Evolutionary conservation across 1,284 basidiomycete species (phyloP).

Genomic region (Inonotus hispidus): DNA sequence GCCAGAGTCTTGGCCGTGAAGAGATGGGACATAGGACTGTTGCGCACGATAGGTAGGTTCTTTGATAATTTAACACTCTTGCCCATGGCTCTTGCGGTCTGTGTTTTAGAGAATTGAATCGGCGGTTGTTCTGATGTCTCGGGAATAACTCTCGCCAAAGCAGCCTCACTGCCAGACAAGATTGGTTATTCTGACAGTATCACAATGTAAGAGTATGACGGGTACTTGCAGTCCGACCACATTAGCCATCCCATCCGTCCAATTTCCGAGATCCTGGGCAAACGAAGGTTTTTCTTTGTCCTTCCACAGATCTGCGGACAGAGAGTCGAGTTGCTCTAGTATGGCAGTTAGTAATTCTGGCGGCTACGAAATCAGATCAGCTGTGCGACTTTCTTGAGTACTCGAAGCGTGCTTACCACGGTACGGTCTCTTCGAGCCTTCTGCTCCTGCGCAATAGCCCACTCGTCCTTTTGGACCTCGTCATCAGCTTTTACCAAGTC

Average conservation of each 20-base stretch:
- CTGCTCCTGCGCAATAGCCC: constrained; percentile 56
- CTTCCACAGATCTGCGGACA: constrained; percentile 48
- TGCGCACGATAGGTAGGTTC: constrained; percentile 44
- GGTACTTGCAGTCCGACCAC: constrained; percentile 53
- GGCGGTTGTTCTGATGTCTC: constrained; percentile 37
- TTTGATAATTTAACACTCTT: constrained; percentile 58
- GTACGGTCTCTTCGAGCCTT: constrained; percentile 54
- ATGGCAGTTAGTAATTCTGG: constrained; percentile 58
- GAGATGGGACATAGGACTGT: constrained; percentile 60
- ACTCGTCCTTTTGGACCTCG: constrained; percentile 44
- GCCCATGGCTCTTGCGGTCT: constrained; percentile 49
- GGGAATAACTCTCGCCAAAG: constrained; percentile 35
- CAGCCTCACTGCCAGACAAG: constrained; percentile 30
- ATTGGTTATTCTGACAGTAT: constrained; percentile 16
- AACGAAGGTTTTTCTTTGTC: constrained; percentile 20
- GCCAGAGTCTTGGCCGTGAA: constrained; percentile 61
- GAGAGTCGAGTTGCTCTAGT: constrained; percentile 44
- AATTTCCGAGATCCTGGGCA: constrained; percentile 28
- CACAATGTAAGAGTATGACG: background rate
- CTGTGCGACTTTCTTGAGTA: background rate
- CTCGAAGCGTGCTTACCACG: constrained; percentile 44
- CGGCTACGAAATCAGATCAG: constrained; percentile 39
- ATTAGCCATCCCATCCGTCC: constrained; percentile 39
- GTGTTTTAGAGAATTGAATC: constrained; percentile 47
- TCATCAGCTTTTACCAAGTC: constrained; percentile 11